phyloP scores from a whole-genome alignment of 306 rosid species.

The Fragaria ananassa region DNA sequence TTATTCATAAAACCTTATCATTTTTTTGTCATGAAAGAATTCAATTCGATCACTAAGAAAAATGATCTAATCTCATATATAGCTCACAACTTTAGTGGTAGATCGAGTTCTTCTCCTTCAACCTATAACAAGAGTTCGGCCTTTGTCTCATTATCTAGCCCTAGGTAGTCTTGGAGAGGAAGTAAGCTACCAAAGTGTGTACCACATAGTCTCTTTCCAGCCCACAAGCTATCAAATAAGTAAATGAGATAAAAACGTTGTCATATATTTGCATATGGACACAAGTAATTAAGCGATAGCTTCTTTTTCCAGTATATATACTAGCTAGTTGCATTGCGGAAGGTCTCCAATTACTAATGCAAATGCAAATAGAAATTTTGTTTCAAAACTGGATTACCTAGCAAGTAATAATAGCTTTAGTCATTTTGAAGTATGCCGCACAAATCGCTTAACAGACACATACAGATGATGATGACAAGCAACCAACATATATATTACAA shows the following conservation, averaged over 20 bases:
- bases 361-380: background rate
- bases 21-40: background rate
- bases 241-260: background rate
- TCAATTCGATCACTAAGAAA: background rate
- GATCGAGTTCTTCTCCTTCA: background rate
- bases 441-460: background rate
- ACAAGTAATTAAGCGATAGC: background rate
- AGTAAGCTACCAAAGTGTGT: slow-evolving; percentile 7
- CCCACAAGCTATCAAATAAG: background rate
- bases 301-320: background rate
- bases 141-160: slow-evolving; percentile 7
- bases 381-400: background rate
- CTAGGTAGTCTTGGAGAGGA: background rate
- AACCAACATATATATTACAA: background rate
- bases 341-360: background rate
- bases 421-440: slow-evolving; percentile 5
- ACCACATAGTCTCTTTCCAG: background rate
- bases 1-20: background rate
- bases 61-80: background rate
- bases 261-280: background rate
- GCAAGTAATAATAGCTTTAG: background rate
- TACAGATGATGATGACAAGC: slow-evolving; percentile 12
- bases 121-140: background rate
- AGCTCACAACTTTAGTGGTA: background rate
- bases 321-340: background rate